Percentiles rank a stretch among this genome's conserved stretches.
These are phyloP conservation scores for Candolleomyces efflorescens DNA, from an alignment of 768 basidiomycete species.

Conservation along the genomic window DNA sequence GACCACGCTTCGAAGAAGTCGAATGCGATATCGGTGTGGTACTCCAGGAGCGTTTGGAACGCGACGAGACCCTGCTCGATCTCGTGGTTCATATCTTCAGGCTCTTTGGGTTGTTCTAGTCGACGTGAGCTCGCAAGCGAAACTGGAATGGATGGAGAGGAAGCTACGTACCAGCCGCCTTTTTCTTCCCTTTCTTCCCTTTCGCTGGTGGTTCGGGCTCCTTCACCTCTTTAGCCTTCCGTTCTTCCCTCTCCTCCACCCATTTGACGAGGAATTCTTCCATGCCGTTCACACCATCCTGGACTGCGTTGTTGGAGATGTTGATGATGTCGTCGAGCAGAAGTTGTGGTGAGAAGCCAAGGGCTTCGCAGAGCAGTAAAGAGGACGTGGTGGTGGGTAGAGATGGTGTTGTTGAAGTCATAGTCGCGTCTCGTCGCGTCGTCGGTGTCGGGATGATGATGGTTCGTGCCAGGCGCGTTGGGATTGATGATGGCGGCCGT, in stretches of 20 bases:
- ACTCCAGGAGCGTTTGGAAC: constrained; percentile 85
- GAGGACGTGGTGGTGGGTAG: constrained; percentile 21
- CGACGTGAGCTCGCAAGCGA: not conserved
- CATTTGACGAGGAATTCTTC: constrained; percentile 73
- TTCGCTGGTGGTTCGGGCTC: constrained; percentile 22
- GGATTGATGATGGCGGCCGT: too few relatives aligned
- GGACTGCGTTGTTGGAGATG: constrained; percentile 73
- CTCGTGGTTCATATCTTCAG: constrained; percentile 43
- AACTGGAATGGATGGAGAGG: not conserved
- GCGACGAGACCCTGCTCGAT: constrained; percentile 78
- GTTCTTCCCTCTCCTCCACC: constrained; percentile 59
- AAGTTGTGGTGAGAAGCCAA: constrained; percentile 81
- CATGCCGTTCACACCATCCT: constrained; percentile 74
- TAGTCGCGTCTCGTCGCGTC: too few relatives aligned
- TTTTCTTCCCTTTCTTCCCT: constrained; percentile 9
- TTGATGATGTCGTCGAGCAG: constrained; percentile 86
- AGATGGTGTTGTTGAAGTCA: too few relatives aligned
- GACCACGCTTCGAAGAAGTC: constrained; percentile 93
- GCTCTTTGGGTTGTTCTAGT: not conserved
- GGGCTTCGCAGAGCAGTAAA: constrained; percentile 64
- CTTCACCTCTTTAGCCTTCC: constrained; percentile 15
- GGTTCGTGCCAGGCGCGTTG: too few relatives aligned
- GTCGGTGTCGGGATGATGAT: too few relatives aligned
- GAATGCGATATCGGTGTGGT: constrained; percentile 85
- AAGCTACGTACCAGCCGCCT: not conserved